Evolutionary conservation across 1,284 basidiomycete species (phyloP).

Genomic region (Xerocomus minutiporus): DNA sequence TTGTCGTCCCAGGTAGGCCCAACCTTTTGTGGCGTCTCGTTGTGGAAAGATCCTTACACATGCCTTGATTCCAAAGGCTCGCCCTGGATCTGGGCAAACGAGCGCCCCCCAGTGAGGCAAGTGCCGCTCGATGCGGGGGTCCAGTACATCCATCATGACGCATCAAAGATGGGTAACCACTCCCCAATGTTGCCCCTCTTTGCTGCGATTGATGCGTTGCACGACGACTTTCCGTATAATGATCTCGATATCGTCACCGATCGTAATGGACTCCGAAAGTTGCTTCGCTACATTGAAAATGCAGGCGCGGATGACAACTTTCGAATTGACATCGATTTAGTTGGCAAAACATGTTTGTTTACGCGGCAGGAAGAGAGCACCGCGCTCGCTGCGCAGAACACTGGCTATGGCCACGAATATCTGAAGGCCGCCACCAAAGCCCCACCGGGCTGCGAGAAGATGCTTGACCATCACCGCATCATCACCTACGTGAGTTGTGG

Average conservation of each 20-base stretch:
- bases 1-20: conserved; percentile 30
- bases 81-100: conserved; percentile 31
- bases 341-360: conserved; percentile 31
- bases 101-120: conserved; percentile 16
- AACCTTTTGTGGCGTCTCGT: not conserved
- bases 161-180: conserved; percentile 27
- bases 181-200: conserved; percentile 36
- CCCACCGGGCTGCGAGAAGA: conserved; percentile 30
- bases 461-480: conserved; percentile 35
- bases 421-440: conserved; percentile 27
- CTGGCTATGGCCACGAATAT: conserved; percentile 36
- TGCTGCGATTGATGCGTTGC: conserved; percentile 33
- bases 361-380: conserved; percentile 26
- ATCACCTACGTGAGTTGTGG: conserved; percentile 35
- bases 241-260: conserved; percentile 35
- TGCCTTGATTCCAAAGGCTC: conserved; percentile 15
- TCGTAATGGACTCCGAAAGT: conserved; percentile 36
- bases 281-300: conserved; percentile 31
- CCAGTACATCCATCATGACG: conserved; percentile 32
- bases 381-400: conserved; percentile 2
- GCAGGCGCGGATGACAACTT: conserved; percentile 20
- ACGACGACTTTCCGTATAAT: conserved; percentile 26
- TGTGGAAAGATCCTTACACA: not conserved
- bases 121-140: conserved; percentile 29
- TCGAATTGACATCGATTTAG: conserved; percentile 36